These are phyloP conservation scores for Climacium dendroides DNA, from an alignment of 225 moss, liverwort and hornwort species.

Conservation along the genomic window DNA sequence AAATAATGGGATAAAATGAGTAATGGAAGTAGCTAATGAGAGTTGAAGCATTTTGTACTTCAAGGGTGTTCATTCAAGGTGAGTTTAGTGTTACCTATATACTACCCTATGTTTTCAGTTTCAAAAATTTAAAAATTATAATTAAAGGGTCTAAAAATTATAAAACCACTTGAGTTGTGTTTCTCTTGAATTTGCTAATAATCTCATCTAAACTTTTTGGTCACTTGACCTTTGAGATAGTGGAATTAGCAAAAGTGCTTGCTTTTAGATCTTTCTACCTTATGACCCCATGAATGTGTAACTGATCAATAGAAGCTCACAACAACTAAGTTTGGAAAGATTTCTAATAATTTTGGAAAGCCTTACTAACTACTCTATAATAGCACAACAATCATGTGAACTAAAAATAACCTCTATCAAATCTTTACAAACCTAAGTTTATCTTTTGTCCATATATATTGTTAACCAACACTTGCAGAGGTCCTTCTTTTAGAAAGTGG, in stretches of 20 bases:
- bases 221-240: neutral
- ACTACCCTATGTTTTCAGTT: accelerated
- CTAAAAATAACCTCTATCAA: neutral
- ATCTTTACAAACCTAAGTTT: neutral
- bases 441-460: neutral
- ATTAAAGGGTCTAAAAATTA: accelerated
- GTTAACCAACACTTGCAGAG: no score
- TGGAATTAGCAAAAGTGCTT: neutral
- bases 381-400: neutral
- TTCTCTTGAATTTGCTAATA: neutral
- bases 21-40: neutral
- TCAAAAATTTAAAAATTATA: neutral
- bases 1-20: neutral
- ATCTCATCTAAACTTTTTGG: neutral
- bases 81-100: neutral
- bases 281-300: no score
- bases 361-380: neutral
- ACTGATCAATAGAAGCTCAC: neutral
- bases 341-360: neutral
- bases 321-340: neutral
- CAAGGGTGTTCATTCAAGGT: neutral
- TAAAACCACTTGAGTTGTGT: neutral
- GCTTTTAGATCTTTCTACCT: no score
- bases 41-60: neutral
- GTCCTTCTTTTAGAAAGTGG: no score